Evolutionary conservation across 345 rosid genomes (phyloP).

Genomic region (Acer campestre): DNA sequence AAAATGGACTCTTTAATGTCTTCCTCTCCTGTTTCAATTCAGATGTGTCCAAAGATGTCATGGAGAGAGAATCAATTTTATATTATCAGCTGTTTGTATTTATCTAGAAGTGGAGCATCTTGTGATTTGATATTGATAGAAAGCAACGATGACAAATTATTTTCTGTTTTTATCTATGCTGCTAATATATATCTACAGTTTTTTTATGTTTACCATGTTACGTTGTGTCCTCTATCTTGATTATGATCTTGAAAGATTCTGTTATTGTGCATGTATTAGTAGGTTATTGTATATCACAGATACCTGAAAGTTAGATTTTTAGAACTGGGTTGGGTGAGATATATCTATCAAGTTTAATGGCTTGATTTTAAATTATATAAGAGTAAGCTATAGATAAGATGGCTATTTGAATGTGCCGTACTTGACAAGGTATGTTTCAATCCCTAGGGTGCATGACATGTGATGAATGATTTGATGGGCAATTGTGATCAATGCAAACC

Average conservation of each 20-base stretch:
- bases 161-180: constrained; percentile 3
- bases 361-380: no score
- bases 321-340: background rate
- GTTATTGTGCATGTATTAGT: background rate
- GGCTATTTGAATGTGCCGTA: background rate
- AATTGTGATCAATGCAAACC: background rate
- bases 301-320: constrained; percentile 3
- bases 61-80: background rate
- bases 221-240: background rate
- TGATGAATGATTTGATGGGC: background rate
- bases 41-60: constrained; percentile 15
- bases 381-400: background rate
- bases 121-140: constrained; percentile 13
- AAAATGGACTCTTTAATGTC: background rate
- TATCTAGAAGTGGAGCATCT: background rate
- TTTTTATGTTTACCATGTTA: background rate
- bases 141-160: background rate
- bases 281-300: background rate
- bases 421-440: background rate
- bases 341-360: background rate
- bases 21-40: constrained; percentile 8
- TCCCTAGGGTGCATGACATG: background rate
- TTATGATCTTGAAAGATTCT: background rate
- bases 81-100: background rate
- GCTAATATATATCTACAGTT: background rate